A percentile compares a stretch with the other conserved stretches of the same genome.
phyloP scores from a whole-genome alignment of 805 yeast species.

The Sugiyamaella boreocaroliniensis region DNA sequence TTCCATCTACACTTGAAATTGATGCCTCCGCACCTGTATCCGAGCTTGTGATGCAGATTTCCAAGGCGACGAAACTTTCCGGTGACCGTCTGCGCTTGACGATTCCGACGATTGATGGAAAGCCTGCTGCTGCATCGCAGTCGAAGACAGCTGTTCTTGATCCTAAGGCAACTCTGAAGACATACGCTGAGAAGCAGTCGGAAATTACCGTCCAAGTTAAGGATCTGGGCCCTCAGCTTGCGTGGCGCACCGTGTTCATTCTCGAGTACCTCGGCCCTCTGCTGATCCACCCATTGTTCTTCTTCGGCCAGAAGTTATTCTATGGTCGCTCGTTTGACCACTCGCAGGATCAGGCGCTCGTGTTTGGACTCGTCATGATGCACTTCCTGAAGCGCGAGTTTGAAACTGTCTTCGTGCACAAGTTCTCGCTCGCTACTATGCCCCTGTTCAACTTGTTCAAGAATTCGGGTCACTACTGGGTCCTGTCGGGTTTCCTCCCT shows the following conservation, averaged over 20 bases:
- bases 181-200: constrained; percentile 38
- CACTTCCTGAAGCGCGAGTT: constrained; percentile 86
- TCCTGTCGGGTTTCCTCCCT: constrained; percentile 65
- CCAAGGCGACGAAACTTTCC: constrained; percentile 40
- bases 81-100: constrained; percentile 54
- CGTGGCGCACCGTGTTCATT: constrained; percentile 85
- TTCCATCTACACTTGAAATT: constrained; percentile 26
- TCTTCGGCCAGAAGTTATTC: constrained; percentile 35
- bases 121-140: constrained; percentile 26
- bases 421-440: constrained; percentile 87
- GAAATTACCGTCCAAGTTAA: constrained; percentile 53
- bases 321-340: constrained; percentile 35
- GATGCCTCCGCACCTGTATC: constrained; percentile 37
- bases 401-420: constrained; percentile 80
- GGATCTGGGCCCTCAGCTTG: constrained; percentile 89
- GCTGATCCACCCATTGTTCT: constrained; percentile 66
- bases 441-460: constrained; percentile 81
- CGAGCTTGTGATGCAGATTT: constrained; percentile 39
- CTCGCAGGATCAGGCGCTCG: constrained; percentile 46
- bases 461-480: constrained; percentile 89
- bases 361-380: constrained; percentile 51
- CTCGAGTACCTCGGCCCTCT: constrained; percentile 90
- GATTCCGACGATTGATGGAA: constrained; percentile 28
- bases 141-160: constrained; percentile 39
- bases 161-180: constrained; percentile 38